Base-by-base conservation (phyloP, 108 stramenopile species). In the Skeletonema tropicum region DNA sequence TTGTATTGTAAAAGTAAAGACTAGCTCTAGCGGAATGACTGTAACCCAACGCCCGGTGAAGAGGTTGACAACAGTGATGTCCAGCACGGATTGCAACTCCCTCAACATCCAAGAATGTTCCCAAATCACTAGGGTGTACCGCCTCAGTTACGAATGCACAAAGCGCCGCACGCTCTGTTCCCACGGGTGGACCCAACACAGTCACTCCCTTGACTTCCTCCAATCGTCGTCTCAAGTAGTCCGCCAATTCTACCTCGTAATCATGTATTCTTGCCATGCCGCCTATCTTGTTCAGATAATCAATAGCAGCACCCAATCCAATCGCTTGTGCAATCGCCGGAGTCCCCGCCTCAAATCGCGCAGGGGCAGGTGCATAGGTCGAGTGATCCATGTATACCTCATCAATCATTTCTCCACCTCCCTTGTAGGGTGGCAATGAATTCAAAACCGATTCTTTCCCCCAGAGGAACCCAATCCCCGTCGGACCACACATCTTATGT, bases 401-500 rank as follows among this genome's bases (percentile, higher is more conserved):
- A 60, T 95, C 95, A 75, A 98, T 98, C 97, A 98, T 98, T 75
- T 98, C 97, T 29, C 97, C 97, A n/a, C 92, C 96, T 13, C 96
- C 95, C 78, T 88, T 89, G 82, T 83, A 98, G 2, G 97, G 97
- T 29, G 90, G 83, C 96, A 98, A 94, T n/a, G 62, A 66, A 63
- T 93, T 90, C 52, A 97, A 73, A 46, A 97, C 36, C 0, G 80
- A 81, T 71, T 92, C 88, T 52, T 66, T 78, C 1, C 91, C 96
- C 94, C 94, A 98, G 0, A 99, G 87, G 61, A 97, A 94, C 1
- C 97, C 98, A 71, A 99, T 94, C 3, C 99, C 99, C 36, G 97
- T 99, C 8, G 99, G 98, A 8, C 94, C 98, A 61, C 97, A 97
- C 86, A 97, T 96, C 87, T 99, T 99, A 78, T 99, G 99, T 15